A percentile compares a stretch with the other conserved stretches of the same genome.
Conservation (phyloP, 768 basidiomycete genomes). For the Royoungia palumana region DNA sequence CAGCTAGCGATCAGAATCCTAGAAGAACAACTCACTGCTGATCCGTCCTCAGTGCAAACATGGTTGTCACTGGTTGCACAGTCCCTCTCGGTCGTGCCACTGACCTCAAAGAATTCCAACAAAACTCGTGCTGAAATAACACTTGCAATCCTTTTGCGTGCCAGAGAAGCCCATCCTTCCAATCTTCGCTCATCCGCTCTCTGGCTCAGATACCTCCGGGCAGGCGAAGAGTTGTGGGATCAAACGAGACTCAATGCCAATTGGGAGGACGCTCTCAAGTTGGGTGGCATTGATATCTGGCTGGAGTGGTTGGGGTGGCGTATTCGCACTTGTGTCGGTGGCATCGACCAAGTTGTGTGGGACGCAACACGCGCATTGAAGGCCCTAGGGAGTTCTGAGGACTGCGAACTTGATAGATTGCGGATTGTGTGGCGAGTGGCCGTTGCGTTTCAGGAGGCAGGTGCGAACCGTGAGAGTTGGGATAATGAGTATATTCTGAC, state of each 20-base stretch:
- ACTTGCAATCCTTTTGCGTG: slow-evolving; percentile 62
- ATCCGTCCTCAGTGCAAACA: slow-evolving; percentile 50
- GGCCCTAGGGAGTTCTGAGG: slow-evolving; percentile 38
- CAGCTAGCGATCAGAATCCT: slow-evolving; percentile 58
- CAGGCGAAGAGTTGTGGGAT: slow-evolving; percentile 72
- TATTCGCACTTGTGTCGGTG: slow-evolving; percentile 45
- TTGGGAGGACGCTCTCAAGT: slow-evolving; percentile 64
- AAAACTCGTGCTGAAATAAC: slow-evolving; percentile 70
- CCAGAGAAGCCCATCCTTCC: slow-evolving; percentile 51
- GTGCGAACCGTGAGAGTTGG: slow-evolving; percentile 36
- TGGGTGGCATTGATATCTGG: slow-evolving; percentile 58
- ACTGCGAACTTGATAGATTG: slow-evolving; percentile 52
- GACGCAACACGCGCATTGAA: slow-evolving; percentile 48
- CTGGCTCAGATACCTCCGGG: slow-evolving; percentile 61
- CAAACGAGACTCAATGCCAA: slow-evolving; percentile 51
- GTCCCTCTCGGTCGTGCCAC: slow-evolving; percentile 59
- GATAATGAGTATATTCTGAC: not conserved
- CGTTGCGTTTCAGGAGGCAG: slow-evolving; percentile 61
- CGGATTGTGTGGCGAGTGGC: slow-evolving; percentile 72
- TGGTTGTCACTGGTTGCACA: slow-evolving; percentile 68
- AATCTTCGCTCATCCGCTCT: slow-evolving; percentile 51
- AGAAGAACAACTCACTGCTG: slow-evolving; percentile 48
- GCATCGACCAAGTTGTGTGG: slow-evolving; percentile 51
- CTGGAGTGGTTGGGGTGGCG: slow-evolving; percentile 82
- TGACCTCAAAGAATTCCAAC: slow-evolving; percentile 62